Percentiles rank a stretch among this genome's conserved stretches.
Evolutionary conservation across 768 basidiomycete species (phyloP).

Genomic region (Serpula lacrymans): DNA sequence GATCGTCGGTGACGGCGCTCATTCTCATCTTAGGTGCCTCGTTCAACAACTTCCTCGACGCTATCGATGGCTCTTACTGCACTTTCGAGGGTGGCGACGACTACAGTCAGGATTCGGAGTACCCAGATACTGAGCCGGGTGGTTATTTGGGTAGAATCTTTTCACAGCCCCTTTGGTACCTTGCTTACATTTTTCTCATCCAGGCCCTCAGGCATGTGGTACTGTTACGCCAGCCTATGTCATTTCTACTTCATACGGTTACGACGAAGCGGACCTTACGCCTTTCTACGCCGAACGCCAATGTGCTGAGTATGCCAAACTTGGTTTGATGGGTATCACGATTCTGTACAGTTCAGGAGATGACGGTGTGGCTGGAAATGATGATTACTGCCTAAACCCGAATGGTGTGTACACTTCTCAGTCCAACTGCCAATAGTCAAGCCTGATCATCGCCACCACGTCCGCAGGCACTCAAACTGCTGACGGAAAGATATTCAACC

Average conservation of each 20-base stretch:
- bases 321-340: conserved; percentile 35
- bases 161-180: neutral
- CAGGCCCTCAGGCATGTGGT: conserved; percentile 36
- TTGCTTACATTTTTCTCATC: neutral
- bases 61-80: conserved; percentile 44
- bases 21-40: conserved; percentile 32
- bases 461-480: conserved; percentile 9
- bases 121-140: conserved; percentile 25
- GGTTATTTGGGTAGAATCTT: conserved; percentile 29
- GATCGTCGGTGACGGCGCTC: no score
- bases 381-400: conserved; percentile 20
- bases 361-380: conserved; percentile 35
- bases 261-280: conserved; percentile 31
- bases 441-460: neutral
- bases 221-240: conserved; percentile 34
- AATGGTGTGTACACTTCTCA: conserved; percentile 7
- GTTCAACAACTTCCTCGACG: conserved; percentile 46
- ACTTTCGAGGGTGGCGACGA: conserved; percentile 43
- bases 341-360: conserved; percentile 36
- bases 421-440: neutral
- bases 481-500: conserved; percentile 22
- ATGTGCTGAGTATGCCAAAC: conserved; percentile 34
- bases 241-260: conserved; percentile 33
- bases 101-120: conserved; percentile 31
- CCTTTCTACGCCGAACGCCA: conserved; percentile 31